Evolutionary conservation across 2,329 filamentous ascomycete genomes (phyloP).

Genomic region (Aspergillus sp.): DNA sequence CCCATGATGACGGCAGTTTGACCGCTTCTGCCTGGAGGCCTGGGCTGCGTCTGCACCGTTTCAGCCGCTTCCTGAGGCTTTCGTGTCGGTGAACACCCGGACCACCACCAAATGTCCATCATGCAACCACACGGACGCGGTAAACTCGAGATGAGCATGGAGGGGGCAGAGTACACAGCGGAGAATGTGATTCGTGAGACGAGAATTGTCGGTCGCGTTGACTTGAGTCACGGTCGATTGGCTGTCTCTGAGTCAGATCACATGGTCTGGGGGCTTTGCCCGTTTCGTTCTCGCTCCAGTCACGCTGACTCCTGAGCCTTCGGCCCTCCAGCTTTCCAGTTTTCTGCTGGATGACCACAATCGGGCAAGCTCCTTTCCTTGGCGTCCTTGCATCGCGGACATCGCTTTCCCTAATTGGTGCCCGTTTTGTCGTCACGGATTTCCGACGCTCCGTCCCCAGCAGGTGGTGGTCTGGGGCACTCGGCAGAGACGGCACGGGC

Average conservation of each 20-base stretch:
- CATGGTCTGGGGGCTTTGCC: neutral
- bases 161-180: neutral
- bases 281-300: too few relatives aligned
- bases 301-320: too few relatives aligned
- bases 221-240: too few relatives aligned
- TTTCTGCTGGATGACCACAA: too few relatives aligned
- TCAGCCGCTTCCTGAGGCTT: constrained; percentile 1
- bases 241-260: neutral
- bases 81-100: constrained; percentile 7
- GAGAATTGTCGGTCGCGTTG: neutral
- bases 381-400: too few relatives aligned
- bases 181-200: neutral
- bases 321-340: too few relatives aligned
- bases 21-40: constrained; percentile 21
- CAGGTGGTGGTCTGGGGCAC: too few relatives aligned
- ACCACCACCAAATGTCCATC: neutral
- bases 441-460: too few relatives aligned
- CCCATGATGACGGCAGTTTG: constrained; percentile 13
- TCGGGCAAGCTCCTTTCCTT: too few relatives aligned
- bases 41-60: neutral
- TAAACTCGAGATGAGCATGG: neutral
- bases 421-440: too few relatives aligned
- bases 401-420: neutral
- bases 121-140: neutral
- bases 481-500: too few relatives aligned